Conservation (phyloP, 495 filamentous ascomycete species). For the Usnea hakonensis region DNA sequence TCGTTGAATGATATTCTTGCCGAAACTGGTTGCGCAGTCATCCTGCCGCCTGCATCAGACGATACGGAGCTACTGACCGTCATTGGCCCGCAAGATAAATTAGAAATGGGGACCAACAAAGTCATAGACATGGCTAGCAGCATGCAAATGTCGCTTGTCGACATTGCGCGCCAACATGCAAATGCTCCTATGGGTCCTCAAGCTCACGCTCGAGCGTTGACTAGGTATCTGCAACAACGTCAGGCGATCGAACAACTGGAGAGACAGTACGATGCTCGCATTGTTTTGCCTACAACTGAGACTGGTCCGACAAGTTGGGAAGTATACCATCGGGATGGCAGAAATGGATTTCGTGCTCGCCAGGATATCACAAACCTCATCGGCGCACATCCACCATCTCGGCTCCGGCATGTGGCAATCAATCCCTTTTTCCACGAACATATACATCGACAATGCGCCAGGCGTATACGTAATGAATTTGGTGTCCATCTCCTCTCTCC, state of each 20-base stretch:
- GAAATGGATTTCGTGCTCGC: conserved; percentile 72
- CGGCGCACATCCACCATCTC: conserved; percentile 68
- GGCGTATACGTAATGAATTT: conserved; percentile 59
- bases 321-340: conserved; percentile 74
- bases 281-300: conserved; percentile 60
- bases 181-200: conserved; percentile 63
- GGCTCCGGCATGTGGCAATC: conserved; percentile 59
- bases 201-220: conserved; percentile 72
- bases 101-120: conserved; percentile 65
- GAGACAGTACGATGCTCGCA: conserved; percentile 65
- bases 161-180: conserved; percentile 61
- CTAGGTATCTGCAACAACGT: conserved; percentile 71
- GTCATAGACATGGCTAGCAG: conserved; percentile 73
- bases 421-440: conserved; percentile 84
- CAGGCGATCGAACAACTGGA: conserved; percentile 73
- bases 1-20: conserved; percentile 77
- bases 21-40: conserved; percentile 82
- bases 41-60: conserved; percentile 61
- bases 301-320: conserved; percentile 69
- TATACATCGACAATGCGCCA: conserved; percentile 54
- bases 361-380: conserved; percentile 75
- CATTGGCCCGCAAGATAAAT: conserved; percentile 65
- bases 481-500: conserved; percentile 76
- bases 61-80: conserved; percentile 76
- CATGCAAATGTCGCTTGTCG: conserved; percentile 72